These are phyloP conservation scores for Saccharomycopsis vini DNA, from an alignment of 805 yeast species.

Conservation along the genomic window DNA sequence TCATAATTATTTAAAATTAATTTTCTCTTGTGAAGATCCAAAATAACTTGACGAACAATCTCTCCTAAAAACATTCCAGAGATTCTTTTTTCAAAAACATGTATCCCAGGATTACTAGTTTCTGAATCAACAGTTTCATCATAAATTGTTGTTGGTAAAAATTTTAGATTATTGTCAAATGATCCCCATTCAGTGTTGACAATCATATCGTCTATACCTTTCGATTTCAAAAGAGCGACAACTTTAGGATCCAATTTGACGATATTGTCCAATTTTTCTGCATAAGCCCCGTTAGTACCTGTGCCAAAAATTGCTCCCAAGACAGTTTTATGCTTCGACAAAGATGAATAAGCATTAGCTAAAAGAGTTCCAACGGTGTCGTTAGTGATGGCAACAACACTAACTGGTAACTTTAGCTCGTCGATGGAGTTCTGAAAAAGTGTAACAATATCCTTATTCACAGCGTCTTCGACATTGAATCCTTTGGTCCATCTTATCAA, in stretches of 20 bases:
- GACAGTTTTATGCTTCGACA: slow-evolving; percentile 64
- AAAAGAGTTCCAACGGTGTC: slow-evolving; percentile 93
- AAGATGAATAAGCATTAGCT: slow-evolving; percentile 75
- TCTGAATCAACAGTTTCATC: slow-evolving; percentile 62
- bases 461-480: slow-evolving; percentile 73
- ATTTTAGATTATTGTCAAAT: slow-evolving; percentile 72
- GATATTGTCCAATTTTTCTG: slow-evolving; percentile 66
- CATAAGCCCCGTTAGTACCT: slow-evolving; percentile 94
- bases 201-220: slow-evolving; percentile 63
- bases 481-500: slow-evolving; percentile 97
- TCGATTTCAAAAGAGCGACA: slow-evolving; percentile 29
- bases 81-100: slow-evolving; percentile 87
- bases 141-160: slow-evolving; percentile 70
- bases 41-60: slow-evolving; percentile 61
- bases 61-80: slow-evolving; percentile 94
- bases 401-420: slow-evolving; percentile 47
- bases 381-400: slow-evolving; percentile 82
- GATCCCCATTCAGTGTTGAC: slow-evolving; percentile 98
- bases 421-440: slow-evolving; percentile 65
- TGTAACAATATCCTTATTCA: slow-evolving; percentile 60
- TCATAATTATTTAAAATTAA: slow-evolving; percentile 50
- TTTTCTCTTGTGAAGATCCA: slow-evolving; percentile 55
- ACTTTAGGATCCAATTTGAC: slow-evolving; percentile 54
- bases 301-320: slow-evolving; percentile 94
- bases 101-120: slow-evolving; percentile 79